Base-by-base conservation (phyloP, 2,329 filamentous ascomycete species). In the Cladosporium phlei region DNA sequence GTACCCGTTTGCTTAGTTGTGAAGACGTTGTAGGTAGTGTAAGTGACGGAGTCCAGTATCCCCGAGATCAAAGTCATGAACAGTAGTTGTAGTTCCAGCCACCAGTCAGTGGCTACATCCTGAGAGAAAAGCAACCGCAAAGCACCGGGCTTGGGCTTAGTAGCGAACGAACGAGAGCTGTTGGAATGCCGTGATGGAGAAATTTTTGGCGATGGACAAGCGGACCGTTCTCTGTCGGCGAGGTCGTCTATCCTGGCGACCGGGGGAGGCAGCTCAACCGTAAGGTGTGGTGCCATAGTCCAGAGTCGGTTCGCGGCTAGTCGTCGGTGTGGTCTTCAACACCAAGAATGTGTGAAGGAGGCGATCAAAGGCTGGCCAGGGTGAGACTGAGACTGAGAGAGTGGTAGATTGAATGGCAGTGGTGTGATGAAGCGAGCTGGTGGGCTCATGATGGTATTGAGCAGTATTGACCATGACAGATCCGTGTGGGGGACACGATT, bases 1-100 rank as follows among this genome's bases (percentile, higher is more conserved):
- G 3, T 70, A 20, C 59, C 58, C 2, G 59, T 62, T 17, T 58
- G 56, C 43, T 62, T 62, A 4, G 56, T 59, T 9, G 56, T 54
- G 38, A 60, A 62, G 24, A 60, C 53, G 32, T 48, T 48, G 47
- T 59, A 60, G 29, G 51, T 55, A 12, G 52, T 55, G 52, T 53
- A 60, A n/a, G 59, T 62, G 49, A 58, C 57, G 16, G 55, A 54
- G 33, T 62, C 59, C 12, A 60, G 53, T 10, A 54, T 47, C 19
- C 58, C 59, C 5, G 59, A 60, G 2, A 52, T 52, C n/a, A 61
- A 42, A 5, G 55, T 60, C 51, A 63, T 45, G 20, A 57, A 43
- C 17, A 61, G 55, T 12, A 62, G 52, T 49, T 63, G 57, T 5
- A 42, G 33, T 35, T 60, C 57, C 11, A 54, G 27, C 16, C 52